A percentile compares a stretch with the other conserved stretches of the same genome.
phyloP scores from a whole-genome alignment of 306 rosid genomes.

The Begonia fuchsioides region DNA sequence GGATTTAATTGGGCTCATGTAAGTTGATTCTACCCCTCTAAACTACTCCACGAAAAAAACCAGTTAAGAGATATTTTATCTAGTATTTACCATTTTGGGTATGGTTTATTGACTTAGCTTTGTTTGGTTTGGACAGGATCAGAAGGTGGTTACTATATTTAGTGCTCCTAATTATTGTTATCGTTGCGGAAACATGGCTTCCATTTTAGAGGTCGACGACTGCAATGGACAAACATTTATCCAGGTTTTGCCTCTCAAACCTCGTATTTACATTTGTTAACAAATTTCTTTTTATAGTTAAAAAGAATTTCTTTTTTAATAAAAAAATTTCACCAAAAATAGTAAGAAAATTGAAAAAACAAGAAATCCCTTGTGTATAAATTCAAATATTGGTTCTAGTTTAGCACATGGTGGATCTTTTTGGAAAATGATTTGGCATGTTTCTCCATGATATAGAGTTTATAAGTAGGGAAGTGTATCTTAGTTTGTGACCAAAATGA shows the following conservation, averaged over 20 bases:
- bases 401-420: no score
- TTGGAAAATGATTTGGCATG: no score
- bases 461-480: no score
- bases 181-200: conserved; percentile 99
- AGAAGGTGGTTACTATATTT: conserved; percentile 96
- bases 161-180: conserved; percentile 99
- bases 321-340: no score
- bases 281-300: not conserved
- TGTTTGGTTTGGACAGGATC: conserved; percentile 65
- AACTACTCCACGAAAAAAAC: not conserved
- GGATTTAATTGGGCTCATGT: conserved; percentile 99
- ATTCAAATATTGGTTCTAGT: no score
- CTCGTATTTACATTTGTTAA: not conserved
- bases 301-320: no score
- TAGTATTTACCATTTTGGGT: conserved; percentile 1
- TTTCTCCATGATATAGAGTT: no score
- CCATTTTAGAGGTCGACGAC: conserved; percentile 97
- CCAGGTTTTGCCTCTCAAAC: conserved; percentile 43
- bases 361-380: no score
- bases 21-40: conserved; percentile 14
- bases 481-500: no score
- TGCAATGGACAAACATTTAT: conserved; percentile 88
- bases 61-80: not conserved
- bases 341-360: no score
- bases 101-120: conserved; percentile 6